phyloP scores from a whole-genome alignment of 352 stramenopile species.

The Phytophthora meadii region DNA sequence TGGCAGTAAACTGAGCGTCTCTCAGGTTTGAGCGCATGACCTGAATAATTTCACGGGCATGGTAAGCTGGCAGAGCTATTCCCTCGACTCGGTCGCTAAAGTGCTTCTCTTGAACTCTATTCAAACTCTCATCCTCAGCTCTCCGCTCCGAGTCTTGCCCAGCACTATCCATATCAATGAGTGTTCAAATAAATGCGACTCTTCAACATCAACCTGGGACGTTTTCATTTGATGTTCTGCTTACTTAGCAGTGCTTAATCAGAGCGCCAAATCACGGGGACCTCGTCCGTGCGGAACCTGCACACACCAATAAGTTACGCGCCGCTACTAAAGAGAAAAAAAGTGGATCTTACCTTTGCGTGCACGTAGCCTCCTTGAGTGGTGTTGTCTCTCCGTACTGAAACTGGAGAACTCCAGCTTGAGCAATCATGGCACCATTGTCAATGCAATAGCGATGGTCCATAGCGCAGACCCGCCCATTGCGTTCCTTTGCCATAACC shows the following conservation, averaged over 20 bases:
- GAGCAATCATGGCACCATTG: conserved; percentile 99
- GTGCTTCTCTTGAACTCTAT: conserved; percentile 11
- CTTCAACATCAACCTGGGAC: conserved; percentile 15
- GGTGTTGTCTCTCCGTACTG: conserved; percentile 93
- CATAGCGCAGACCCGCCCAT: conserved; percentile 97
- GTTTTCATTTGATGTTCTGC: conserved; percentile 8
- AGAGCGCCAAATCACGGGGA: conserved; percentile 96
- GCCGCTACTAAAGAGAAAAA: not conserved
- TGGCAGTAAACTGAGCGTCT: conserved; percentile 18
- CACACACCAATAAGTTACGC: not conserved
- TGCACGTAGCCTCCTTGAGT: conserved; percentile 94
- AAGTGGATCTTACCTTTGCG: conserved; percentile 80
- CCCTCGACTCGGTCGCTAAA: conserved; percentile 22
- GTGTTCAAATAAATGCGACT: conserved; percentile 9
- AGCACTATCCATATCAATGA: not conserved
- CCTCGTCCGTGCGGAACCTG: conserved; percentile 98
- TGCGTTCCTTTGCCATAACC: conserved; percentile 96
- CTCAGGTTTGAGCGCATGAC: conserved; percentile 32
- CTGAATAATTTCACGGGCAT: conserved; percentile 33
- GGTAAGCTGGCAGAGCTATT: conserved; percentile 21
- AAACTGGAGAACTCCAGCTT: conserved; percentile 98
- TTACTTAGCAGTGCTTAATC: conserved; percentile 42
- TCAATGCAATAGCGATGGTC: conserved; percentile 99
- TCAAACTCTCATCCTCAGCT: not conserved
- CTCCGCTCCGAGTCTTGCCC: not conserved